Conservation (phyloP, 495 filamentous ascomycete species). For the Talaromyces liani region DNA sequence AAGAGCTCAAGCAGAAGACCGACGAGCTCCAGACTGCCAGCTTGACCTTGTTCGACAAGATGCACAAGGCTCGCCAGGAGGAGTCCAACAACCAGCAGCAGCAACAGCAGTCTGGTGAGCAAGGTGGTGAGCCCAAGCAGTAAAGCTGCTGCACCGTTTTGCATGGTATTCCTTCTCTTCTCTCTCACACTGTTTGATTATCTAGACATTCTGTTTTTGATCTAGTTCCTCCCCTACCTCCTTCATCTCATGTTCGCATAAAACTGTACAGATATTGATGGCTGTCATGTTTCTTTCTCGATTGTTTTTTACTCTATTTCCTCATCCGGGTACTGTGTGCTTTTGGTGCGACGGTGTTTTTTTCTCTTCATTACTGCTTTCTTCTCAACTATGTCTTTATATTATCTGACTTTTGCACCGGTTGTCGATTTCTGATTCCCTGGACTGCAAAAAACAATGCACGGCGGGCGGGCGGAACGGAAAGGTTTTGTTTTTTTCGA, state of each 20-base stretch:
- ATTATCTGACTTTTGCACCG: conserved; percentile 7
- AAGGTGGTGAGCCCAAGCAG: conserved; percentile 71
- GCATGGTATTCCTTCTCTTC: conserved; percentile 15
- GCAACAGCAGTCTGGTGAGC: conserved; percentile 28
- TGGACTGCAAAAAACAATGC: conserved; percentile 4
- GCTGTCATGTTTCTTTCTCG: conserved; percentile 6
- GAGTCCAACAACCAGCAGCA: conserved; percentile 46
- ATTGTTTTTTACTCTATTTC: conserved; percentile 6
- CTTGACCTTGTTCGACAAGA: conserved; percentile 98
- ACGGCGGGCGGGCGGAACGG: background rate
- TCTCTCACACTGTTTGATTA: conserved; percentile 14
- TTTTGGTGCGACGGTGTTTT: conserved; percentile 11
- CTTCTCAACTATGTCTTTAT: conserved; percentile 7
- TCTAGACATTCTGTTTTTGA: conserved; percentile 9
- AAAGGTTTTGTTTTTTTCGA: background rate
- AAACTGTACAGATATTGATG: conserved; percentile 9
- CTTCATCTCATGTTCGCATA: conserved; percentile 12
- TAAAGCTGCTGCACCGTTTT: conserved; percentile 31
- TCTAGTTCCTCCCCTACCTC: conserved; percentile 19
- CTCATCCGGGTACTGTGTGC: background rate
- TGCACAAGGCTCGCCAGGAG: conserved; percentile 91
- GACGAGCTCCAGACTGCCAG: conserved; percentile 94
- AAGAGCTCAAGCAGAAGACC: conserved; percentile 94
- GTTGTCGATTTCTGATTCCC: conserved; percentile 3
- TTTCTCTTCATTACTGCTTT: conserved; percentile 3